phyloP scores from a whole-genome alignment of 441 rosid genomes.

The Iberis amara region DNA sequence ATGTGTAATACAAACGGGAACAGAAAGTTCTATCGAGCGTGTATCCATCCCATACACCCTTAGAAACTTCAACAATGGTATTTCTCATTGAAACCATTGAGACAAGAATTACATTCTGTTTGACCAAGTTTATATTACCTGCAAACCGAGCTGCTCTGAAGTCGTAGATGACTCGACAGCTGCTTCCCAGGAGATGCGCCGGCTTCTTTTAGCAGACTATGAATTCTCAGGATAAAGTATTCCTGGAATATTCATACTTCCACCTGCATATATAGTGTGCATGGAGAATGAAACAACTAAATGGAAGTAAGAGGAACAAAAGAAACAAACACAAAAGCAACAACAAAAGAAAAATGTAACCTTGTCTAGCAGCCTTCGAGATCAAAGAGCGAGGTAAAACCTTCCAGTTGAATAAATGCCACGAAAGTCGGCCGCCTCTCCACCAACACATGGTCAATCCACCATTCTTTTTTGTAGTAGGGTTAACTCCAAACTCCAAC shows the following conservation, averaged over 20 bases:
- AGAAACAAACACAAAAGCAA: constrained; percentile 13
- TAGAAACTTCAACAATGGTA: constrained; percentile 8
- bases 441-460: constrained; percentile 80
- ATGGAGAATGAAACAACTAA: constrained; percentile 26
- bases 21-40: constrained; percentile 1
- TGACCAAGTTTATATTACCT: constrained; percentile 39
- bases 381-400: constrained; percentile 56
- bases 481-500: constrained; percentile 48
- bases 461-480: constrained; percentile 46
- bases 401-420: constrained; percentile 80
- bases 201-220: constrained; percentile 81
- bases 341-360: constrained; percentile 38
- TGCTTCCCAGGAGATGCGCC: constrained; percentile 74
- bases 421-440: constrained; percentile 91
- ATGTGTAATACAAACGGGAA: constrained; percentile 15
- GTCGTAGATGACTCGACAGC: constrained; percentile 81
- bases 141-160: constrained; percentile 80
- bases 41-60: constrained; percentile 1
- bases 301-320: constrained; percentile 27
- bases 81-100: constrained; percentile 8
- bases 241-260: constrained; percentile 63
- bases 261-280: constrained; percentile 62
- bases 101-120: constrained; percentile 16
- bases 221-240: constrained; percentile 82
- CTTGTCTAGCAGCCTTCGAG: constrained; percentile 90